Evolutionary conservation across 2,329 filamentous ascomycete species (phyloP).

Genomic region (Thelonectria rubi): DNA sequence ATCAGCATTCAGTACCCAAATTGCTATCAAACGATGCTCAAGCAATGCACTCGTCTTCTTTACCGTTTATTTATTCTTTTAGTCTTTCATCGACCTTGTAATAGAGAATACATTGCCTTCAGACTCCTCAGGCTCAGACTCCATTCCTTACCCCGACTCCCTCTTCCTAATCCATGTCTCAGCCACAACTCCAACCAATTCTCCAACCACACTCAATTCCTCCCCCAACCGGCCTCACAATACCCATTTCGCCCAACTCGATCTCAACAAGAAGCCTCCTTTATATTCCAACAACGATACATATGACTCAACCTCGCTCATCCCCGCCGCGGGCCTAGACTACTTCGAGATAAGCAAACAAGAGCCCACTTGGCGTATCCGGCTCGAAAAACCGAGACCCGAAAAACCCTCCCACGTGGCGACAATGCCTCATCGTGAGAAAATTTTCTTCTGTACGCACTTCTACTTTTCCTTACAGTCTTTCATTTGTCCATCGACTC

Average conservation of each 20-base stretch:
- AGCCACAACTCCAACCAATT: not conserved
- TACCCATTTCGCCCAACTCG: not conserved
- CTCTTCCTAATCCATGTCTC: no score
- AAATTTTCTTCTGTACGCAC: constrained; percentile 15
- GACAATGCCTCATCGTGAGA: constrained; percentile 22
- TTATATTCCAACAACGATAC: not conserved
- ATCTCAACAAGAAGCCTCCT: not conserved
- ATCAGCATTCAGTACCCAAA: no score
- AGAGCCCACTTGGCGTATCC: constrained; percentile 25
- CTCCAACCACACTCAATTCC: not conserved
- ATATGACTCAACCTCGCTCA: not conserved
- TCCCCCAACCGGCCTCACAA: not conserved
- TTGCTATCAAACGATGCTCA: no score
- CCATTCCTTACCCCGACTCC: not conserved
- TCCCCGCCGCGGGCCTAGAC: constrained; percentile 15
- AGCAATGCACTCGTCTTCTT: no score
- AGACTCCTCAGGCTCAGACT: no score
- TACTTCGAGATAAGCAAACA: constrained; percentile 12
- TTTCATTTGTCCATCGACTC: not conserved
- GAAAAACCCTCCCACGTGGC: constrained; percentile 22
- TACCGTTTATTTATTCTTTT: no score
- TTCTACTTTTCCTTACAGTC: not conserved
- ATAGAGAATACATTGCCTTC: no score
- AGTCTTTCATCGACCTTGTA: no score
- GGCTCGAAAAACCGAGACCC: not conserved